Evolutionary conservation across 2,329 filamentous ascomycete species (phyloP), one percentile per base, ranked within the genome.

Genomic region (Penicillium vulpinum): DNA sequence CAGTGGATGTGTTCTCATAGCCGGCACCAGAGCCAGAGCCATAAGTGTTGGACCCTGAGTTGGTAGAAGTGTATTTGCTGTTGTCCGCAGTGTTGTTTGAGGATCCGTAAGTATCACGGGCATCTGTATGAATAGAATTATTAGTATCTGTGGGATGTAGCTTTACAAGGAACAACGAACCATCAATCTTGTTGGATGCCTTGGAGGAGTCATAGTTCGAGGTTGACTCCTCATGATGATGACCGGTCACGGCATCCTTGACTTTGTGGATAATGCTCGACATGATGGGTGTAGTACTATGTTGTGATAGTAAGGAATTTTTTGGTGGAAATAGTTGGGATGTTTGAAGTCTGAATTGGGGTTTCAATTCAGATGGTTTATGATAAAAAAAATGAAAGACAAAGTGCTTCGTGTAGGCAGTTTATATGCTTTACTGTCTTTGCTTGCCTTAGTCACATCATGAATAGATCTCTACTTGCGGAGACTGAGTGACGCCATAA

Each of bases 261-360:
- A 80, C 74, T 58, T 81, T 81, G 67, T 81, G 73, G 54, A 80
- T 64, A 52, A 80, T 66, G 49, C 68, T 67, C 38, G 77, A 78
- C 80, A 81, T 82, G 58, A 54, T 73, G 73, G 31, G 13, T 41
- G n/a, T n/a, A n/a, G 22, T 8, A 16, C 21, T 40, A 21, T 49
- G 31, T 16, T 47, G n/a, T 33, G 18, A 18, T 21, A 6, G 7
- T 21, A 29, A 29, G 11, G n/a, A 10, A 22, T 22, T 16, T n/a
- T n/a, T n/a, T n/a, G n/a, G n/a, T n/a, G n/a, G 10, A n/a, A 21
- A 31, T 6, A 21, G 11, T 38, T 48, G 31, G 29, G 10, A 45
- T 48, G 16, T 38, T 29, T 29, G 35, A n/a, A 22, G n/a, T 18
- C 29, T 40, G 46, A 26, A 10, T 16, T 29, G 11, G 35, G 41